Base-by-base conservation (phyloP, 495 filamentous ascomycete genomes). In the Hyaloscypha finlandica region DNA sequence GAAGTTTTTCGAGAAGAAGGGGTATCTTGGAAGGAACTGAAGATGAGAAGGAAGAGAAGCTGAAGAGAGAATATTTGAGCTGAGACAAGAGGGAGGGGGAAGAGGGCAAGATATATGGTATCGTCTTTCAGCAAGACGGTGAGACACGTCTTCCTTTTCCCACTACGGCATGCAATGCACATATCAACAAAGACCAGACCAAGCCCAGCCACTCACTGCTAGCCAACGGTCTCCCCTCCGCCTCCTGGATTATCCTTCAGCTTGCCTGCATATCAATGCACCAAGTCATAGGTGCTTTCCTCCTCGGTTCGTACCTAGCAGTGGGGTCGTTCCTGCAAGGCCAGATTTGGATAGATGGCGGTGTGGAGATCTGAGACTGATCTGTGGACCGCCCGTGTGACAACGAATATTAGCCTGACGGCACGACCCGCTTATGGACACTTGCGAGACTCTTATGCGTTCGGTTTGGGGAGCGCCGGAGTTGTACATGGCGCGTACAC, bases 291-390 rank as follows among this genome's bases (percentile, higher is more conserved):
- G 62, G 57, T 37, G 42, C 62, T 33, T 68, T 45, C 64, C 8
- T 37, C 33, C 16, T 67, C 64, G 42, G 58, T 65, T 69, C 60
- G 57, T 22, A 20, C 30, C 33, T 51, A 11, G 30, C 48, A 59
- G 67, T 48, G 64, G 70, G 62, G 60, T 64, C 61, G 64, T 69
- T 68, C 61, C 64, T 69, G 66, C 70, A 63, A 55, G 25, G 30
- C 45, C 30, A 64, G 51, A 55, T 51, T 29, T 14, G 19, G 25
- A 64, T 29, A 52, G 22, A 63, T 63, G 39, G 68, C 68, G 68
- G 68, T 70, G 68, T 70, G 66, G 64, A 73, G 63, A 37, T 25
- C 25, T 1, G 25, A 25, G 25, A 25, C 25, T 25, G 25, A 39
- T 32, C 37, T 59, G 30, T 45, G 66, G 51, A 53, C 45, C 45